Conservation (phyloP, 2,329 filamentous ascomycete genomes). For the Calonectria pseudoturangicola region DNA sequence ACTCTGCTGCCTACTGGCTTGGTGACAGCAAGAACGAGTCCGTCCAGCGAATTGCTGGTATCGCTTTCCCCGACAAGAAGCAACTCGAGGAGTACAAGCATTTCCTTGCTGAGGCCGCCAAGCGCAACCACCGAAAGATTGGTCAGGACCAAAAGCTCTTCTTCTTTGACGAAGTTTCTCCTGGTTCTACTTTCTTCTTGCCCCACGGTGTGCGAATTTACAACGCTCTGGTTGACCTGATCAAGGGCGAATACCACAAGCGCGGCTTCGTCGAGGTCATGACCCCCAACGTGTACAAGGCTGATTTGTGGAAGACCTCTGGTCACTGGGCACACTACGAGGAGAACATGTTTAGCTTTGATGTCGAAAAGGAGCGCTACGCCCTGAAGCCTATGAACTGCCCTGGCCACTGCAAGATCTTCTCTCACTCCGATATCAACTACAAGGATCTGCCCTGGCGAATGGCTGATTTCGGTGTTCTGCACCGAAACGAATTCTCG, state of each 20-base stretch:
- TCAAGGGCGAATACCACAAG: constrained; percentile 92
- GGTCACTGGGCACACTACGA: constrained; percentile 92
- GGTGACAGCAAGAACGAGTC: constrained; percentile 96
- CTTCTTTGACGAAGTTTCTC: constrained; percentile 96
- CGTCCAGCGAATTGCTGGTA: constrained; percentile 95
- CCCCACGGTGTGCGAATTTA: constrained; percentile 96
- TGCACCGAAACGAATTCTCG: constrained; percentile 96
- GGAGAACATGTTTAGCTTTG: constrained; percentile 90
- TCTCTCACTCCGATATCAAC: constrained; percentile 87
- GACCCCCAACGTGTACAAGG: constrained; percentile 95
- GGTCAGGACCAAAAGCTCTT: constrained; percentile 97
- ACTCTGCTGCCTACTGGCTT: constrained; percentile 87
- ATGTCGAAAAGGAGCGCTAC: constrained; percentile 82
- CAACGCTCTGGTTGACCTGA: constrained; percentile 88
- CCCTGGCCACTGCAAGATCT: constrained; percentile 93
- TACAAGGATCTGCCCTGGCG: constrained; percentile 91
- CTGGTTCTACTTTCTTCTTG: constrained; percentile 93
- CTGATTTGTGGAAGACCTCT: constrained; percentile 93
- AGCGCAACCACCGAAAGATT: constrained; percentile 95
- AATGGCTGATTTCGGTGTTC: constrained; percentile 95
- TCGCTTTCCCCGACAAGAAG: constrained; percentile 97
- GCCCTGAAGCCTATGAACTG: constrained; percentile 99
- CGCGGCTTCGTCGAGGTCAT: constrained; percentile 96
- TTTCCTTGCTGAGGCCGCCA: constrained; percentile 97
- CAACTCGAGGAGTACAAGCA: constrained; percentile 93